These are phyloP conservation scores for Acanthamoeba healyi DNA, from an alignment of 208 protist species.

Conservation along the genomic window DNA sequence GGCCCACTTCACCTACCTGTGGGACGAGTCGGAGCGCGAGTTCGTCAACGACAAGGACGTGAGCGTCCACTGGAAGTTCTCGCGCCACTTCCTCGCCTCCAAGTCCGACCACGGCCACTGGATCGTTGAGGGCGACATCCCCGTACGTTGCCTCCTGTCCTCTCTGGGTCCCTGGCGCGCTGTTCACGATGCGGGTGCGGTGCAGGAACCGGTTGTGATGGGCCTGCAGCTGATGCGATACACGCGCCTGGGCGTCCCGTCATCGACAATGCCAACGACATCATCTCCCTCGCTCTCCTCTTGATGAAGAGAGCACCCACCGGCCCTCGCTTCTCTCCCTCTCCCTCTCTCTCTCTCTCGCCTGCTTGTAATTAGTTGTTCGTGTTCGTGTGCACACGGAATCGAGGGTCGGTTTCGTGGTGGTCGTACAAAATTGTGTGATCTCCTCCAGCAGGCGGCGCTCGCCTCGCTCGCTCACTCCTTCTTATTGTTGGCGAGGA, in stretches of 20 bases:
- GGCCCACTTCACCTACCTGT: slow-evolving; percentile 49
- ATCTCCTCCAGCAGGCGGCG: no score
- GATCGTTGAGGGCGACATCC: slow-evolving; percentile 55
- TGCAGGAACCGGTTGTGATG: slow-evolving; percentile 32
- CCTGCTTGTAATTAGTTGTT: no score
- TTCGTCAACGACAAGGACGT: slow-evolving; percentile 10
- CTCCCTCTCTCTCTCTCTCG: no score
- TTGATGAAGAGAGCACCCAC: no score
- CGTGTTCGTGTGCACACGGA: no score
- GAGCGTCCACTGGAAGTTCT: slow-evolving; percentile 18
- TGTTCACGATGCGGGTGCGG: neutral
- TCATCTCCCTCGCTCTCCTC: no score
- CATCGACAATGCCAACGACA: no score
- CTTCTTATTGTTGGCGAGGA: slow-evolving; percentile 74
- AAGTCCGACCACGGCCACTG: slow-evolving; percentile 54
- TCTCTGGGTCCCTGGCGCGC: neutral
- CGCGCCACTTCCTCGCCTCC: slow-evolving; percentile 57
- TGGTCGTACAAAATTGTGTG: no score
- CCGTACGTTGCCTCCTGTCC: neutral
- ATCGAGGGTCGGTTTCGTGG: no score
- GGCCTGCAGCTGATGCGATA: slow-evolving; percentile 63
- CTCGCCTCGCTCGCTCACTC: no score
- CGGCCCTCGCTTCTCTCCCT: no score
- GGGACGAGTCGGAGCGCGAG: slow-evolving; percentile 55
- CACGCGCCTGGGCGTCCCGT: neutral